Percentiles rank a stretch among this genome's conserved stretches.
Evolutionary conservation across 1,284 basidiomycete genomes (phyloP).

Genomic region (Cutaneotrichosporon cyanovorans): DNA sequence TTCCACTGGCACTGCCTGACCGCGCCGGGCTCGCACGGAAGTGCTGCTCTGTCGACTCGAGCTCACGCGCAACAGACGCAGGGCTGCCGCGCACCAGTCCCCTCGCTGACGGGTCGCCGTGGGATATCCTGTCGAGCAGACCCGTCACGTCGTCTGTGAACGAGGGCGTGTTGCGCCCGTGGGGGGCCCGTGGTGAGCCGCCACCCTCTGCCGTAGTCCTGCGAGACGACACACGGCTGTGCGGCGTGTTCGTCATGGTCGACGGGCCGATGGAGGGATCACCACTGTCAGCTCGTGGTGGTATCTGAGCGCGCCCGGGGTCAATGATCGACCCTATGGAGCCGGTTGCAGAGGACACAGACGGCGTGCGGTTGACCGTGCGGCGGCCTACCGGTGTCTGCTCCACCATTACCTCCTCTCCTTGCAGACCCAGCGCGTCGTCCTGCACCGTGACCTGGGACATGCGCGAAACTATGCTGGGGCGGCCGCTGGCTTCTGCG

Average conservation of each 20-base stretch:
- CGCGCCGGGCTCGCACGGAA: constrained; percentile 13
- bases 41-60: constrained; percentile 11
- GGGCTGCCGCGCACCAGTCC: not conserved
- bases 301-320: not conserved
- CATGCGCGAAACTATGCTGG: no score
- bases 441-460: no score
- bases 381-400: not conserved
- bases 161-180: constrained; percentile 8
- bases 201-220: constrained; percentile 2
- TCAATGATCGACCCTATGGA: not conserved
- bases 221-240: constrained; percentile 4
- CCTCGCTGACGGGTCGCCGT: constrained; percentile 5
- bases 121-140: constrained; percentile 14
- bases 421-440: no score
- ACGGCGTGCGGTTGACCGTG: not conserved
- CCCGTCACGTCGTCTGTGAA: constrained; percentile 37
- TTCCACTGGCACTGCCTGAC: not conserved
- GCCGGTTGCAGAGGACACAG: not conserved
- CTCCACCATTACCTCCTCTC: constrained; percentile 6
- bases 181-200: not conserved
- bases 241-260: no score
- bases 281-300: not conserved
- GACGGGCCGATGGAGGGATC: not conserved
- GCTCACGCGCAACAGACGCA: constrained; percentile 1
- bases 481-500: no score